These are phyloP conservation scores for Phytophthora vignae DNA, from an alignment of 352 stramenopile species.

Conservation along the genomic window DNA sequence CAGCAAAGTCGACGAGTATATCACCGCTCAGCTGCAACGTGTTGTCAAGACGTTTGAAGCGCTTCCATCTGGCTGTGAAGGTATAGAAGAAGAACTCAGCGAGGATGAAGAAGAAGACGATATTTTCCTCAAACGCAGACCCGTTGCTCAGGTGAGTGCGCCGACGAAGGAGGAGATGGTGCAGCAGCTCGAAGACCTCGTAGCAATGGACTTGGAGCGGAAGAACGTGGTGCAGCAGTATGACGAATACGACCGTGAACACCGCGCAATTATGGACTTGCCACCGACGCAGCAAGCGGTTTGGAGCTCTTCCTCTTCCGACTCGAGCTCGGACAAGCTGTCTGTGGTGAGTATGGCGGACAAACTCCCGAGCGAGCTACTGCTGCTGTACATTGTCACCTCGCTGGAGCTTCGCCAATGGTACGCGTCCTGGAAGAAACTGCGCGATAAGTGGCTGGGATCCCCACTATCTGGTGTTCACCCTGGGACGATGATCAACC, in stretches of 20 bases:
- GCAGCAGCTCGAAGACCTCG: conserved; percentile 56
- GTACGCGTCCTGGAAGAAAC: conserved; percentile 56
- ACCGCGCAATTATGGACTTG: conserved; percentile 46
- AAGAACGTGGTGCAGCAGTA: conserved; percentile 52
- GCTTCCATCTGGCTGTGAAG: conserved; percentile 42
- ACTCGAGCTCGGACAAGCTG: conserved; percentile 4
- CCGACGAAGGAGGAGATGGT: conserved; percentile 41
- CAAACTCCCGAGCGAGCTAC: conserved; percentile 48
- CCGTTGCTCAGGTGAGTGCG: not conserved
- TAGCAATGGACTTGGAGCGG: conserved; percentile 54
- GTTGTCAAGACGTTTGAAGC: conserved; percentile 48
- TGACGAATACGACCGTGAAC: conserved; percentile 54
- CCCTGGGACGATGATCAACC: conserved; percentile 56
- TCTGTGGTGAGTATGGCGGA: conserved; percentile 28
- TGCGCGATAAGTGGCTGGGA: conserved; percentile 58
- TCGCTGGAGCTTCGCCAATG: conserved; percentile 67
- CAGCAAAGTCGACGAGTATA: conserved; percentile 53
- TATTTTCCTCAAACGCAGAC: not conserved
- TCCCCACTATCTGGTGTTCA: conserved; percentile 52
- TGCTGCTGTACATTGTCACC: conserved; percentile 63
- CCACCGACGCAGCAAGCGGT: conserved; percentile 20
- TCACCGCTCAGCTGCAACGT: conserved; percentile 44
- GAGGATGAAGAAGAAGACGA: not conserved
- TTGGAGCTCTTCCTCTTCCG: conserved; percentile 10
- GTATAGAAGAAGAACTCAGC: conserved; percentile 7